Conservation (phyloP, 2,329 filamentous ascomycete genomes). For the Fusarium lateritium region DNA sequence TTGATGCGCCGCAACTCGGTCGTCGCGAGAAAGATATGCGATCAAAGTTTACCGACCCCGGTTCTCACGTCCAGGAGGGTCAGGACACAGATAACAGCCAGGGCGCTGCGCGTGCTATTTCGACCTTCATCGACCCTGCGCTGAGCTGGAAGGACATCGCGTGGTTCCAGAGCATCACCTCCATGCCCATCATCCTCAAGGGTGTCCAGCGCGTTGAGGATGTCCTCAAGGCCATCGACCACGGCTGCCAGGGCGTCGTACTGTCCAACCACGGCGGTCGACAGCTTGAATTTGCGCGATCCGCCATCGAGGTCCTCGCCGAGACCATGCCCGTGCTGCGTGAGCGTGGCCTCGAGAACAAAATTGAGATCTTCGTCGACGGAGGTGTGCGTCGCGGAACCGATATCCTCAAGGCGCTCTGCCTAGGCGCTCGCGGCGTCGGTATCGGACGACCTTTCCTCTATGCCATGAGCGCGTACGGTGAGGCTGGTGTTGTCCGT, state of each 20-base stretch:
- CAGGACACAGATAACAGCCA: conserved; percentile 86
- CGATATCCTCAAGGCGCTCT: conserved; percentile 95
- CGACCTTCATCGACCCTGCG: conserved; percentile 95
- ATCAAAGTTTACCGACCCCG: conserved; percentile 87
- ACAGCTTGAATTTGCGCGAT: conserved; percentile 92
- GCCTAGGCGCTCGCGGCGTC: conserved; percentile 90
- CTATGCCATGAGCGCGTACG: conserved; percentile 96
- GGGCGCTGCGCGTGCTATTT: conserved; percentile 94
- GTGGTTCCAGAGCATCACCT: conserved; percentile 92
- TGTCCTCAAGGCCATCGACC: conserved; percentile 87
- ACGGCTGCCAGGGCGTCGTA: conserved; percentile 89
- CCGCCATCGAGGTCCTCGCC: conserved; percentile 89
- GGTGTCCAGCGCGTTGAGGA: conserved; percentile 97
- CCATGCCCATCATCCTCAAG: conserved; percentile 96
- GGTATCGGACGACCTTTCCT: conserved; percentile 96
- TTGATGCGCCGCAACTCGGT: conserved; percentile 95
- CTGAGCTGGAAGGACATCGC: conserved; percentile 94
- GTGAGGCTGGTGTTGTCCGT: conserved; percentile 86
- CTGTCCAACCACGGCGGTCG: conserved; percentile 96
- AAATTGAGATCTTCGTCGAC: conserved; percentile 91
- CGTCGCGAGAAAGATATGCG: conserved; percentile 99
- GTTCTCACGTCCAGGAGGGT: conserved; percentile 85
- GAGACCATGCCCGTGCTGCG: conserved; percentile 93
- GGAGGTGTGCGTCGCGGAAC: conserved; percentile 91
- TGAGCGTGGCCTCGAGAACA: conserved; percentile 78